phyloP scores from a whole-genome alignment of 345 rosid genomes.

The Melastoma malabathricum region DNA sequence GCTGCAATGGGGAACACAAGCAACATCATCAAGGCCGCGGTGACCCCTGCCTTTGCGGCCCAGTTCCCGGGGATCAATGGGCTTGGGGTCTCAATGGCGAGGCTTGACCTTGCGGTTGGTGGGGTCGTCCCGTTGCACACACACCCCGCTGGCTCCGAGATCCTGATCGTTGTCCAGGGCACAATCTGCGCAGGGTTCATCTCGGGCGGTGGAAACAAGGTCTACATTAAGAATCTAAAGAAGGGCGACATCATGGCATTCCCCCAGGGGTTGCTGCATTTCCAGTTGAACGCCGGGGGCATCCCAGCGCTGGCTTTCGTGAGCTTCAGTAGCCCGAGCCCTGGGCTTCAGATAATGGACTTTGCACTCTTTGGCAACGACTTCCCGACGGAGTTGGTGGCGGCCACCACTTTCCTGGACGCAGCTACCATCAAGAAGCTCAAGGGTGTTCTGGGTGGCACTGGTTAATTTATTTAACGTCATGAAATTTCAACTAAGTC shows the following conservation, averaged over 20 bases:
- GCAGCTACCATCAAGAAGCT: constrained; percentile 73
- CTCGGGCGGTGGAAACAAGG: constrained; percentile 38
- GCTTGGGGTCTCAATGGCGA: constrained; percentile 63
- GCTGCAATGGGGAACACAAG: constrained; percentile 46
- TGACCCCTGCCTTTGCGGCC: constrained; percentile 48
- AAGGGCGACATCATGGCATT: constrained; percentile 60
- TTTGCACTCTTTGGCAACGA: constrained; percentile 53
- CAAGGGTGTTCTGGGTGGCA: constrained; percentile 82
- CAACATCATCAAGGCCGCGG: constrained; percentile 62
- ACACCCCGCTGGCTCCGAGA: constrained; percentile 65
- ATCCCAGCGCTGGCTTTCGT: constrained; percentile 34
- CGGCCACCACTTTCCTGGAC: constrained; percentile 47
- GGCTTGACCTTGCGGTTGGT: constrained; percentile 53
- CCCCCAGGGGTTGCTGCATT: constrained; percentile 68
- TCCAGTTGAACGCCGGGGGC: constrained; percentile 49
- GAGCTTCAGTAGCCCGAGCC: constrained; percentile 54
- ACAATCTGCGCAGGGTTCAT: constrained; percentile 67
- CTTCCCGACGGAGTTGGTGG: constrained; percentile 48
- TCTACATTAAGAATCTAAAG: constrained; percentile 34
- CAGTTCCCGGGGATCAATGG: constrained; percentile 59
- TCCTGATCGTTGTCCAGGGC: constrained; percentile 41
- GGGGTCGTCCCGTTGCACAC: constrained; percentile 82
- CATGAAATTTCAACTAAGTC: too few species aligned
- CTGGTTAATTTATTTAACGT: constrained; percentile 27
- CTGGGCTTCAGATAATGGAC: constrained; percentile 65